Conservation (phyloP, 345 rosid genomes). For the Excoecaria agallocha region DNA sequence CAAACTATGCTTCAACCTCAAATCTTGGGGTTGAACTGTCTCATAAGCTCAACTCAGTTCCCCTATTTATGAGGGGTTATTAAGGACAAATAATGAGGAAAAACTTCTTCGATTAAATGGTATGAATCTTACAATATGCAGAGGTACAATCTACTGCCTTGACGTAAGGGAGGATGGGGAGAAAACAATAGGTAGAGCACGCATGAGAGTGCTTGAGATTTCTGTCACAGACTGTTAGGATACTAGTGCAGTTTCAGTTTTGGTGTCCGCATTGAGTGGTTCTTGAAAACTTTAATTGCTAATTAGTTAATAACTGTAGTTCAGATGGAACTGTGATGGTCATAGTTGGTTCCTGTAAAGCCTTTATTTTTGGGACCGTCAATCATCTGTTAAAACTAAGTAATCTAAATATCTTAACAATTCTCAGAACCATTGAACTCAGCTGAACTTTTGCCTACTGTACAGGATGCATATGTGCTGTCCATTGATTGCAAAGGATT, state of each 20-base stretch:
- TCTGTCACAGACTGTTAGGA: not conserved
- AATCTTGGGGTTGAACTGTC: too few relatives aligned
- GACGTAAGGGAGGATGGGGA: too few relatives aligned
- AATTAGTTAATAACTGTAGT: not conserved
- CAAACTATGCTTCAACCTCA: too few relatives aligned
- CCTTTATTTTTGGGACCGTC: not conserved
- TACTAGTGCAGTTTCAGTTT: not conserved
- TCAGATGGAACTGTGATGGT: not conserved
- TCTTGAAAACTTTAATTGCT: not conserved
- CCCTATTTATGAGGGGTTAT: too few relatives aligned
- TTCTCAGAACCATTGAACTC: not conserved
- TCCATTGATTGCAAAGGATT: conserved; percentile 30
- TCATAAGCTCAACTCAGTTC: too few relatives aligned
- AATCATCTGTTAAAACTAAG: not conserved
- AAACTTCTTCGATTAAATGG: too few relatives aligned
- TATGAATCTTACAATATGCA: too few relatives aligned
- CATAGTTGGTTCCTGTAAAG: not conserved
- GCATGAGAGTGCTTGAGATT: too few relatives aligned
- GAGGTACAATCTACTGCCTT: too few relatives aligned
- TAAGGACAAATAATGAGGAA: too few relatives aligned
- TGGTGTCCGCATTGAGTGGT: not conserved
- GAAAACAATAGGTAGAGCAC: too few relatives aligned
- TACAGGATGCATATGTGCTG: conserved; percentile 21
- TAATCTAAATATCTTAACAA: not conserved
- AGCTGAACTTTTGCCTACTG: not conserved